Conservation (phyloP, 129 eudicot genomes). For the Chrysanthemum makinoi region DNA sequence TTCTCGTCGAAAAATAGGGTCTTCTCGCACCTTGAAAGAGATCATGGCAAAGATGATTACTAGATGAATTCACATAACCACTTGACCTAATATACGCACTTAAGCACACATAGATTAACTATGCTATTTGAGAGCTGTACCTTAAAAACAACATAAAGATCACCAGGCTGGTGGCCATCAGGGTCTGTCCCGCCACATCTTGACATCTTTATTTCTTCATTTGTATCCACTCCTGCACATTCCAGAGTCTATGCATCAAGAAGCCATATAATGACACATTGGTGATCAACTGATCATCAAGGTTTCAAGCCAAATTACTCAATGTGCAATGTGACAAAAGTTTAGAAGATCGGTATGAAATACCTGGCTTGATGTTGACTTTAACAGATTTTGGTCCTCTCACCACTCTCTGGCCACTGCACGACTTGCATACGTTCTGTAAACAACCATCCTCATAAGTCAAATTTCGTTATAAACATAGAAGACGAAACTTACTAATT, state of each 20-base stretch:
- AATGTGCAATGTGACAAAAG: background rate
- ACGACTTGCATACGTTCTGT: conserved; percentile 71
- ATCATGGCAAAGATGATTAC: background rate
- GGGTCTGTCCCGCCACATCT: conserved; percentile 95
- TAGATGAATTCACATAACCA: background rate
- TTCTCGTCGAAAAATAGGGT: conserved; percentile 74
- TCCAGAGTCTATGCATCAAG: background rate
- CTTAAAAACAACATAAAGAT: conserved; percentile 70
- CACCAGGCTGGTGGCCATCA: conserved; percentile 81
- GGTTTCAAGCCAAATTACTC: background rate
- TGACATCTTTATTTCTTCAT: conserved; percentile 58
- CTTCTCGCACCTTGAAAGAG: conserved; percentile 62
- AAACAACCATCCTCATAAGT: conserved; percentile 19
- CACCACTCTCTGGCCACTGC: conserved; percentile 62
- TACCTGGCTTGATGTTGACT: conserved; percentile 78
- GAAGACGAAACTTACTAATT: background rate
- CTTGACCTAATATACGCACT: background rate
- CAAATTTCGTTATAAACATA: conserved; percentile 8
- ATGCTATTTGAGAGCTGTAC: conserved; percentile 24
- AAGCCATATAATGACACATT: background rate
- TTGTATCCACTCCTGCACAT: conserved; percentile 64
- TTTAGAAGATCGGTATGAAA: background rate
- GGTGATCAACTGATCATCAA: background rate
- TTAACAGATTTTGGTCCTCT: conserved; percentile 67
- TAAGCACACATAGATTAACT: background rate